Conservation (phyloP, 257 asterid genomes). For the Haberlea rhodopensis region DNA sequence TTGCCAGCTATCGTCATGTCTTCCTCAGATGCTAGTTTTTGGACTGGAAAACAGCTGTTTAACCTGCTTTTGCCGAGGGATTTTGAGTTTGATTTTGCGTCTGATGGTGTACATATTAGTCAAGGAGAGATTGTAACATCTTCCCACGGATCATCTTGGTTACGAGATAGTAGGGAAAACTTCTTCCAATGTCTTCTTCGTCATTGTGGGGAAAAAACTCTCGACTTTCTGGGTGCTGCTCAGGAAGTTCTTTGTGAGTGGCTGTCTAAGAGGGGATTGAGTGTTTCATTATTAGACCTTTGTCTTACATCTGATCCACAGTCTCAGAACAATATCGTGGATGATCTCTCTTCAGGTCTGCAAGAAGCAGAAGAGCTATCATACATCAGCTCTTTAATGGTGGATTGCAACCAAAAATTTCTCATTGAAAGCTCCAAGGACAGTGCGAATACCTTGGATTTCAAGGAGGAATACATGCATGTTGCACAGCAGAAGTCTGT, state of each 20-base stretch:
- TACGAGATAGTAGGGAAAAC: conserved; percentile 56
- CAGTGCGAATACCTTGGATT: conserved; percentile 28
- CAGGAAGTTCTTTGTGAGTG: conserved; percentile 88
- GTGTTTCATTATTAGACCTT: conserved; percentile 82
- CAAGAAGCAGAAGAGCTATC: conserved; percentile 73
- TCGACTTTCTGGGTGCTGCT: conserved; percentile 51
- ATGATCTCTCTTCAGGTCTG: conserved; percentile 71
- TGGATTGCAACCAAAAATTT: conserved; percentile 47
- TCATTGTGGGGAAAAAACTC: conserved; percentile 42
- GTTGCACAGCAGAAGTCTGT: conserved; percentile 54
- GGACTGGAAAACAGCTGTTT: conserved; percentile 90
- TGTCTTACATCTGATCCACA: conserved; percentile 60
- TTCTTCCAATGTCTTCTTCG: conserved; percentile 57
- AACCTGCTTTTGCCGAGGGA: conserved; percentile 64
- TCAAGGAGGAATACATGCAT: conserved; percentile 37
- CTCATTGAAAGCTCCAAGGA: conserved; percentile 52
- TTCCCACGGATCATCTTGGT: conserved; percentile 69
- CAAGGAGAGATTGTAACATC: conserved; percentile 66
- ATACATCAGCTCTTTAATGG: conserved; percentile 50
- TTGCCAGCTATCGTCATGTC: conserved; percentile 53
- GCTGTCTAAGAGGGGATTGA: conserved; percentile 73
- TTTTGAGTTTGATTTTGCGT: conserved; percentile 46
- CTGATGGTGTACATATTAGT: conserved; percentile 50
- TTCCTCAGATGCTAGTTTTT: conserved; percentile 34
- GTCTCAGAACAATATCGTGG: conserved; percentile 55